Conservation (phyloP, 495 filamentous ascomycete species). For the Alectoria sarmentosa region DNA sequence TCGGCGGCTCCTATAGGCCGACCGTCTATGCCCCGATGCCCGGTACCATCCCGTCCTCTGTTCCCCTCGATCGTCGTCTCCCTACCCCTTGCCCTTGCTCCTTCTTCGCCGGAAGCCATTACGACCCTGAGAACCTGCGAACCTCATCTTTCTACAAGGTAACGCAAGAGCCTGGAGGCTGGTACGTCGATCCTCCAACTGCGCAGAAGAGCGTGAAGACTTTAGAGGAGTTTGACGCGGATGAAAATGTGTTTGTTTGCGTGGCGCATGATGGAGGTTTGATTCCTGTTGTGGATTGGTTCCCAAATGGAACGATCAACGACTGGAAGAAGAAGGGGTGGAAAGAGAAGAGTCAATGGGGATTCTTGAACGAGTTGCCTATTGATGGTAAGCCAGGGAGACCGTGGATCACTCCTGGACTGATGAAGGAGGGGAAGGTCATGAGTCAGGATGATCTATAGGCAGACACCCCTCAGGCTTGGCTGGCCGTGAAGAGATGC, state of each 20-base stretch:
- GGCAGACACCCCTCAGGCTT: neutral
- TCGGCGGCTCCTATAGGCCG: constrained; percentile 44
- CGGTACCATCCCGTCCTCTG: constrained; percentile 32
- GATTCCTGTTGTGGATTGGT: constrained; percentile 42
- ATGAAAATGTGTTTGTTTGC: constrained; percentile 44
- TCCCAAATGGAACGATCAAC: constrained; percentile 41
- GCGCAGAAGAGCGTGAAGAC: constrained; percentile 36
- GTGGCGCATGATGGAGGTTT: constrained; percentile 49
- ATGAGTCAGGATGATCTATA: constrained; percentile 8
- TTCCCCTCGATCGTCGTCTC: constrained; percentile 20
- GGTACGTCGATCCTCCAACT: constrained; percentile 26
- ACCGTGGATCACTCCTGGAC: constrained; percentile 22
- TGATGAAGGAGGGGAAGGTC: constrained; percentile 27
- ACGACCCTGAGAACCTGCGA: constrained; percentile 17
- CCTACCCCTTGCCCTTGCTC: constrained; percentile 28
- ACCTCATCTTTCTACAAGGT: constrained; percentile 27
- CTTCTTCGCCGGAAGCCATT: constrained; percentile 27
- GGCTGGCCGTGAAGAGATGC: neutral
- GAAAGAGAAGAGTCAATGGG: constrained; percentile 43
- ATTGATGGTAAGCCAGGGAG: constrained; percentile 27
- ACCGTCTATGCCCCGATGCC: constrained; percentile 43
- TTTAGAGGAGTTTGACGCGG: constrained; percentile 43
- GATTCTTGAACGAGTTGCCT: constrained; percentile 49
- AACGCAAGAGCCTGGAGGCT: constrained; percentile 20
- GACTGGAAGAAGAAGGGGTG: constrained; percentile 45